Conservation (phyloP, 176 grass and related monocot genomes). For the Zea luxurians region DNA sequence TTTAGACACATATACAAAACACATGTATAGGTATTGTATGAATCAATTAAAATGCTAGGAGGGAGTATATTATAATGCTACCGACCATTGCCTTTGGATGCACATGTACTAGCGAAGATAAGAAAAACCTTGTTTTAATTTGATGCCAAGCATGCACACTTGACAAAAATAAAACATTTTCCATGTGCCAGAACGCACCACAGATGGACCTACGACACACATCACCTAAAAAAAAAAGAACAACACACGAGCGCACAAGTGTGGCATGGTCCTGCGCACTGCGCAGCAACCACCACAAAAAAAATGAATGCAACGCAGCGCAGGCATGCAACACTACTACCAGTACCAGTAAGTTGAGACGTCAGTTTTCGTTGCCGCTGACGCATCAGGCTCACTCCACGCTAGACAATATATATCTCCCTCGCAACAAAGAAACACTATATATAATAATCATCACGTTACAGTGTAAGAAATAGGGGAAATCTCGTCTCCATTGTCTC, state of each 20-base stretch:
- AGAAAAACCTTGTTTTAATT: not conserved
- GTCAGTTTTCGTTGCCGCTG: not conserved
- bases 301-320: not conserved
- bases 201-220: not conserved
- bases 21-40: no score
- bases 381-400: not conserved
- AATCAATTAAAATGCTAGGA: no score
- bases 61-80: no score
- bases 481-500: not conserved
- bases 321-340: not conserved
- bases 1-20: no score
- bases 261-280: not conserved
- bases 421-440: not conserved
- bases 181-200: not conserved
- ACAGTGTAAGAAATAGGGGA: not conserved
- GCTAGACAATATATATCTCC: not conserved
- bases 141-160: not conserved
- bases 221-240: not conserved
- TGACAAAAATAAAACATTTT: not conserved
- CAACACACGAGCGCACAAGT: not conserved
- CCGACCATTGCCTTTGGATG: not conserved
- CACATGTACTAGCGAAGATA: not conserved
- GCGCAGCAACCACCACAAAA: constrained; percentile 7
- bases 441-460: not conserved
- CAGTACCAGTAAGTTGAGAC: not conserved